Conservation (phyloP, 176 grass and related monocot species). For the Poa annua region DNA sequence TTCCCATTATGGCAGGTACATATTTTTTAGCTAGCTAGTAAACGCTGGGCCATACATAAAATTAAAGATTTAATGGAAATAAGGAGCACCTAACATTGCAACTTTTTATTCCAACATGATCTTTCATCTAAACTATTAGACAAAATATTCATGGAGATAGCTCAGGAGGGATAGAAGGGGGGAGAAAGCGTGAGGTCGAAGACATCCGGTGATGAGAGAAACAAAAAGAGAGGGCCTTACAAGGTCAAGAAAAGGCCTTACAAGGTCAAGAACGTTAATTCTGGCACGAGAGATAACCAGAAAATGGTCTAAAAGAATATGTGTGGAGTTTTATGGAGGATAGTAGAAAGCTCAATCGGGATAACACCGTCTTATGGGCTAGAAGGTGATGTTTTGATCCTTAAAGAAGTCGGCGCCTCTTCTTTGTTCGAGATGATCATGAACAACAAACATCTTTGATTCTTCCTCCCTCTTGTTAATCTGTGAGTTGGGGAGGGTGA, state of each 20-base stretch:
- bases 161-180: constrained; percentile 72
- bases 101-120: not conserved
- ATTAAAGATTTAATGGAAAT: not conserved
- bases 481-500: not conserved
- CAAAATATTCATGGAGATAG: constrained; percentile 7
- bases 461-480: constrained; percentile 12
- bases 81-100: not conserved
- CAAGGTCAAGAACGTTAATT: constrained; percentile 68
- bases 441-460: not conserved
- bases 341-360: constrained; percentile 52
- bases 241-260: constrained; percentile 88
- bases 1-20: not conserved
- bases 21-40: not conserved
- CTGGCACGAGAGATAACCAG: not conserved
- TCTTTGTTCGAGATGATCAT: not conserved
- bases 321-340: not conserved
- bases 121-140: not conserved
- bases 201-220: not conserved
- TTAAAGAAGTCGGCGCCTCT: not conserved
- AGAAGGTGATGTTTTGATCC: not conserved
- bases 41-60: not conserved
- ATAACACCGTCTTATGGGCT: constrained; percentile 39
- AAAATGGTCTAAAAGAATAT: not conserved
- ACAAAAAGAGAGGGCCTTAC: constrained; percentile 43
- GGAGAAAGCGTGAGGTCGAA: not conserved